These are phyloP conservation scores for Inosperma sp. DNA, from an alignment of 768 basidiomycete genomes.

Conservation along the genomic window DNA sequence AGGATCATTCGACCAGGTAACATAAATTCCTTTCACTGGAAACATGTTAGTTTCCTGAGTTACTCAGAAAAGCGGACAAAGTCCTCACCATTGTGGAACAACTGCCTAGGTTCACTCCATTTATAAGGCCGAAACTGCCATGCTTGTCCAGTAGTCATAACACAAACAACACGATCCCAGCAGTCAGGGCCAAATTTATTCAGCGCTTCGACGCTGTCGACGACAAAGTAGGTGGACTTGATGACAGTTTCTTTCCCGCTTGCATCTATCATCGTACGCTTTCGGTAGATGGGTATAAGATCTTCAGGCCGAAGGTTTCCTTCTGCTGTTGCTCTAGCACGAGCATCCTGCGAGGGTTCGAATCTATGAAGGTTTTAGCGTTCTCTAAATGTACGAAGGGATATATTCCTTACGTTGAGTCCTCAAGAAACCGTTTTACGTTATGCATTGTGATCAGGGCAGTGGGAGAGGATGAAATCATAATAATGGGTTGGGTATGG, in stretches of 20 bases:
- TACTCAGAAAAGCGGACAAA: neutral
- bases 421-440: constrained; percentile 89
- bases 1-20: constrained; percentile 92
- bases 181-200: constrained; percentile 89
- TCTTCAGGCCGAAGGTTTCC: constrained; percentile 77
- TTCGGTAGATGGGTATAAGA: constrained; percentile 82
- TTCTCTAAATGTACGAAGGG: neutral
- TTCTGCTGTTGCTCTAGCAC: constrained; percentile 60
- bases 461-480: constrained; percentile 94
- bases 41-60: neutral
- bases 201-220: constrained; percentile 90
- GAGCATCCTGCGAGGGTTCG: constrained; percentile 71
- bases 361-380: constrained; percentile 40
- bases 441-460: constrained; percentile 98
- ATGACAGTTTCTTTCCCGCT: constrained; percentile 56
- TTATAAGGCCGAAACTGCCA: constrained; percentile 99
- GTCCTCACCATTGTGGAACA: constrained; percentile 86
- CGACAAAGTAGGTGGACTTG: constrained; percentile 72
- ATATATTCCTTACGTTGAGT: constrained; percentile 56
- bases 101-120: constrained; percentile 87
- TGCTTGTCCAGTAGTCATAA: constrained; percentile 96
- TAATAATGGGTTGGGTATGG: constrained; percentile 87
- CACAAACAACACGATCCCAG: constrained; percentile 96
- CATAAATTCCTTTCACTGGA: constrained; percentile 90
- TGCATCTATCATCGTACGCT: constrained; percentile 65